Base-by-base conservation (phyloP, 2,329 filamentous ascomycete species). In the Lojkania enalia region DNA sequence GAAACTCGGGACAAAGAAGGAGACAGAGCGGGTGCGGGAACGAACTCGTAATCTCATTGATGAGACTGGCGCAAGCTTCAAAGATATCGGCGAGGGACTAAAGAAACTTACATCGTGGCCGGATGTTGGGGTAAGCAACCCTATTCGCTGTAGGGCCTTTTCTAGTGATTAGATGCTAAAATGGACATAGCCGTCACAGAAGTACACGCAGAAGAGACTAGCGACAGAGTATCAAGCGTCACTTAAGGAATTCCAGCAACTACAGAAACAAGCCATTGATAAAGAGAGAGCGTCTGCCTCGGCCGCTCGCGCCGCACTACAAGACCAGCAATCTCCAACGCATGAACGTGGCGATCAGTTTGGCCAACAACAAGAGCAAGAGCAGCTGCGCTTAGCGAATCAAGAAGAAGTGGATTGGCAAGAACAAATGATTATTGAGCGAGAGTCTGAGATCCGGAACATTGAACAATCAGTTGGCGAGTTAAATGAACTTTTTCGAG, bases 331-430 rank as follows among this genome's bases (percentile, higher is more conserved):
- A 48, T 49, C 64, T 45, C 48, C 71, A 61, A 55, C 72, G 70
- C 42, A 59, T 44, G 60, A 63, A 50, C 80, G 83, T 51, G 49
- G 49, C 44, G 52, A 51, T 25, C 78, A 83, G 35, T 78, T 83
- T 52, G 33, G 33, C 16, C 84, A 87, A 63, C 80, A 87, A 43
- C 71, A 92, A 60, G 69, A 76, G 54, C 71, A 76, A 51, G 85
- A 94, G 57, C 82, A 91, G 57, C 77, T 87, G 11, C 88, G 89
- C 44, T 79, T 97, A 6, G 94, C 91, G 1, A 82, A 89, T 20
- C 94, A 99, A 69, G 86, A 90, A 58, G 95, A 99, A 65, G 94
- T 99, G 32, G 92, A 99, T 67, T 99, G 96, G 74, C 94, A 99
- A 66, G 94, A 99, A 58, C 85, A 87, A 13, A 77, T 99, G 46